phyloP scores from a whole-genome alignment of 1,139 yeast genomes.

The Chernovozyma sophiae-reginae region DNA sequence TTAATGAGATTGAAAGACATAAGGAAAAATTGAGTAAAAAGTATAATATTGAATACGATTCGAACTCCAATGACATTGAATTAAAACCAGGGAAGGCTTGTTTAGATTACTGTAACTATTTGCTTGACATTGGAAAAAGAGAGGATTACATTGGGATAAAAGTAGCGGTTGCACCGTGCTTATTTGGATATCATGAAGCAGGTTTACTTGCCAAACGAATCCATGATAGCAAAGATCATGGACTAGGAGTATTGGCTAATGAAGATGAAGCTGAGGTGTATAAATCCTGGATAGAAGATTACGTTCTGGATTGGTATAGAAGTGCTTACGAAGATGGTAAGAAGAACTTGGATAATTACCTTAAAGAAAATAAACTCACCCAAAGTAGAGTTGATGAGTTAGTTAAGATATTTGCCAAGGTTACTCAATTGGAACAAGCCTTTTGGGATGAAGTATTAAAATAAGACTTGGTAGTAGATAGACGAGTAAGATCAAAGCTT shows the following conservation, averaged over 20 bases:
- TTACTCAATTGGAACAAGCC: slow-evolving; percentile 53
- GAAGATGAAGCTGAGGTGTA: slow-evolving; percentile 29
- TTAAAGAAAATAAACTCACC: slow-evolving; percentile 25
- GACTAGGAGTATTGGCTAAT: slow-evolving; percentile 11
- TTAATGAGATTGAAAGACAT: slow-evolving; percentile 56
- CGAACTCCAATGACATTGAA: slow-evolving; percentile 33
- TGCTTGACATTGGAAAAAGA: slow-evolving; percentile 47
- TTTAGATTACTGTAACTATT: slow-evolving; percentile 55
- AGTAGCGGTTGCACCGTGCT: slow-evolving; percentile 72
- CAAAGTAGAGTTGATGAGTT: slow-evolving; percentile 44
- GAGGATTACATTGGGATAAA: slow-evolving; percentile 63
- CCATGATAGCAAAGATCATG: slow-evolving; percentile 11
- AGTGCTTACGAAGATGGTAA: slow-evolving; percentile 50
- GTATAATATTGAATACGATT: slow-evolving; percentile 43
- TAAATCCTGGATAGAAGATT: slow-evolving; percentile 59
- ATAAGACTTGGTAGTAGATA: too few relatives aligned
- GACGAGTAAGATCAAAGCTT: too few relatives aligned
- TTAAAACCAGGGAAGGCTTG: slow-evolving; percentile 56
- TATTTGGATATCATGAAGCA: slow-evolving; percentile 68
- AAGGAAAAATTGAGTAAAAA: slow-evolving; percentile 41
- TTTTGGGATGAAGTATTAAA: slow-evolving; percentile 57
- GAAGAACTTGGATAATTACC: slow-evolving; percentile 41
- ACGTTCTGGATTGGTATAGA: slow-evolving; percentile 52
- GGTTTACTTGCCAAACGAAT: slow-evolving; percentile 23
- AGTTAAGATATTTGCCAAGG: slow-evolving; percentile 55